Evolutionary conservation across 2,329 filamentous ascomycete genomes (phyloP), one percentile per base, ranked within the genome.

Genomic region (Aspergillus glaucus): DNA sequence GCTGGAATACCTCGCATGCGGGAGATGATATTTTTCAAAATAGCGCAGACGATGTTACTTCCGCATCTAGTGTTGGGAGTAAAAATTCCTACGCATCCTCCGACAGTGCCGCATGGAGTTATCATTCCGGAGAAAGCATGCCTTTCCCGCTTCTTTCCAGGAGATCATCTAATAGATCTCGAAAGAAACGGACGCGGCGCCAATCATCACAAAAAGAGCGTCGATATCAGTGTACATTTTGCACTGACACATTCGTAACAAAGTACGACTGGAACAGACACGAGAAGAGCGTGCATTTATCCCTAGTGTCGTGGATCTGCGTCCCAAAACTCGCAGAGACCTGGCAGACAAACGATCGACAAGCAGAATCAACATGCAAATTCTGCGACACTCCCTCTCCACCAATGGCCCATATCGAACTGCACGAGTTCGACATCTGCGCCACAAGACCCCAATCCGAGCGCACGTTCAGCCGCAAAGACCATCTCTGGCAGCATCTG

Each of bases 381-480:
- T 80, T 78, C 58, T 81, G 79, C 52, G 68, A 74, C 14, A 59
- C 61, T 1, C 49, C 70, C 6, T 68, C 74, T 37, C 74, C 75
- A 0, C 65, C 66, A 0, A 55, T 64, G 3, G 67, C 72, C 1
- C 78, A 81, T 54, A 62, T 75, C 17, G 73, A 77, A 43, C 70
- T 67, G 4, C 79, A 81, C 60, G 77, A 79, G 46, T 77, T 80
- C 53, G 59, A 65, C n/a, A 65, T 71, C 14, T 81, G 79, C 55
- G 74, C 75, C 37, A 70, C 73, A 36, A 79, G 78, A 37, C 71
- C 75, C 7, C 61, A 74, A 0, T 67, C 44, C 68, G 76, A 41
- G 41, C 72, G 80, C 7, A 81, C 78, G 0, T 81, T 81, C 59
- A 77, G 75, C 51, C 70, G 79, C 8, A 80, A 80, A 59, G 79